These are phyloP conservation scores for Boletus pseudopeckii DNA, from an alignment of 768 basidiomycete genomes.

Conservation along the genomic window DNA sequence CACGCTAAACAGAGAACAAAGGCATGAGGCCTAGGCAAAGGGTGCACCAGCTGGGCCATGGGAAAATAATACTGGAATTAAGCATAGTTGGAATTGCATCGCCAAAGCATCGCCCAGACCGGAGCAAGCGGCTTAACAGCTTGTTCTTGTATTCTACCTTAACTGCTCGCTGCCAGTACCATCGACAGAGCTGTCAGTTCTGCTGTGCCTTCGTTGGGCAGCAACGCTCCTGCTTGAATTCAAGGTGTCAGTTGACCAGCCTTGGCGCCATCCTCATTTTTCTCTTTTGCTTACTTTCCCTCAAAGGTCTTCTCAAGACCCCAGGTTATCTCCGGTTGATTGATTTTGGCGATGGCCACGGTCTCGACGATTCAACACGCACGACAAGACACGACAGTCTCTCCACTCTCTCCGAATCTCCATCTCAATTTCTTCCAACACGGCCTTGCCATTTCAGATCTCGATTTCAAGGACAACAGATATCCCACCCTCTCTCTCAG, in stretches of 20 bases:
- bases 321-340: conserved; percentile 21
- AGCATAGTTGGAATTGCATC: conserved; percentile 18
- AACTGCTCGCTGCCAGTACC: background rate
- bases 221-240: background rate
- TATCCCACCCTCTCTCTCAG: conserved; percentile 40
- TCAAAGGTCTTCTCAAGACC: conserved; percentile 11
- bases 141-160: conserved; percentile 3
- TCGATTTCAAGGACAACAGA: conserved; percentile 62
- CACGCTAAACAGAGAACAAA: no score
- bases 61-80: conserved; percentile 24
- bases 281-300: conserved; percentile 7
- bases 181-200: background rate
- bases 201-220: background rate
- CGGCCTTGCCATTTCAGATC: conserved; percentile 52
- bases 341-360: conserved; percentile 37
- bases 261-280: conserved; percentile 5
- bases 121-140: background rate
- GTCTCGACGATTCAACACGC: conserved; percentile 49
- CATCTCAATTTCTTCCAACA: conserved; percentile 47
- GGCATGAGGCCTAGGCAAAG: no score
- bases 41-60: conserved; percentile 6
- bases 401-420: conserved; percentile 32
- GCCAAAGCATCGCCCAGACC: conserved; percentile 14
- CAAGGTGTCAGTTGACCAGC: conserved; percentile 1
- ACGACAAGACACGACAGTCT: conserved; percentile 37